These are phyloP conservation scores for Oryza rufipogon DNA, from an alignment of 176 grass and related monocot genomes.

Conservation along the genomic window DNA sequence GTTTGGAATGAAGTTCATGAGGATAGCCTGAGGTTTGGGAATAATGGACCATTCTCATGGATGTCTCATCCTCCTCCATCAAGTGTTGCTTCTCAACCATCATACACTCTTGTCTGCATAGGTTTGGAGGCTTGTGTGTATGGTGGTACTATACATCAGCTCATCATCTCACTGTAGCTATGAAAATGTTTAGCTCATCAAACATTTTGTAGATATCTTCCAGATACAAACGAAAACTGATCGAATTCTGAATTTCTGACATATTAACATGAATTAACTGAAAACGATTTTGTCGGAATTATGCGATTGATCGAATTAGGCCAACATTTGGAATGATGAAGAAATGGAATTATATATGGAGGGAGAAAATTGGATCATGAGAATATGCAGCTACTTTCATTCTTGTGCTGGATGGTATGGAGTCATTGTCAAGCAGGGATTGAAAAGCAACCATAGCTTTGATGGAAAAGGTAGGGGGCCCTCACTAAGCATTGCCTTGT, in stretches of 20 bases:
- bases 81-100: neutral
- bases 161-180: neutral
- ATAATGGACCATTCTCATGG: neutral
- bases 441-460: neutral
- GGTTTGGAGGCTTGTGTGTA: neutral
- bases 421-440: constrained; percentile 4
- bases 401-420: neutral
- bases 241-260: neutral
- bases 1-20: neutral
- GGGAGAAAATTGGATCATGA: neutral
- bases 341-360: neutral
- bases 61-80: constrained; percentile 1
- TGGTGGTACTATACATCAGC: neutral
- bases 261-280: neutral
- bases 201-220: neutral
- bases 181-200: neutral
- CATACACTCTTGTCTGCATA: neutral
- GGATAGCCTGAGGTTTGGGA: neutral
- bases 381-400: neutral
- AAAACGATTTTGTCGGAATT: neutral
- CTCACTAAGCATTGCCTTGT: neutral
- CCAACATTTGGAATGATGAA: neutral
- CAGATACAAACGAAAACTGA: neutral
- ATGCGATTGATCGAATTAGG: neutral
- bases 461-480: neutral